Conservation (phyloP, 1,284 basidiomycete genomes). For the Tylopilus sp. region DNA sequence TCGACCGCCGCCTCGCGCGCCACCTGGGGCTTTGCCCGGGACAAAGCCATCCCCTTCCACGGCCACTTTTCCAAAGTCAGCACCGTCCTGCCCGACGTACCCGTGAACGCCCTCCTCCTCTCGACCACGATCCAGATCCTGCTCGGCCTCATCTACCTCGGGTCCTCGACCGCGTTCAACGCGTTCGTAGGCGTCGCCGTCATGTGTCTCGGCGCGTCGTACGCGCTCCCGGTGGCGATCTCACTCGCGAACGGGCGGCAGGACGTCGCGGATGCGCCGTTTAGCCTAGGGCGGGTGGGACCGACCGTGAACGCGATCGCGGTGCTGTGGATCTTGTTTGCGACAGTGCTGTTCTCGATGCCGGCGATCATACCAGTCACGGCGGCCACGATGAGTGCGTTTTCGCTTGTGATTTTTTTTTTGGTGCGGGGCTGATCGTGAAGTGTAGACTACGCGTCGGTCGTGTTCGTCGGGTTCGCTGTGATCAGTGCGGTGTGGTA, state of each 20-base stretch:
- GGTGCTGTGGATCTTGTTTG: slow-evolving; percentile 61
- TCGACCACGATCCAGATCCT: slow-evolving; percentile 65
- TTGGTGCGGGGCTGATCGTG: slow-evolving; percentile 7
- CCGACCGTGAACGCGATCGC: slow-evolving; percentile 53
- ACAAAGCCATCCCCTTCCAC: slow-evolving; percentile 73
- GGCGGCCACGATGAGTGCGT: slow-evolving; percentile 56
- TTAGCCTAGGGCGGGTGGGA: slow-evolving; percentile 55
- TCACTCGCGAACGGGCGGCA: slow-evolving; percentile 52
- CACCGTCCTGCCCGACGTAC: slow-evolving; percentile 53
- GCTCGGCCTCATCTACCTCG: slow-evolving; percentile 65
- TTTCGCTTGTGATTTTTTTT: neutral
- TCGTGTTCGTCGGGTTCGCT: slow-evolving; percentile 70
- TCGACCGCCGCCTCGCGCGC: slow-evolving; percentile 75
- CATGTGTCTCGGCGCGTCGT: slow-evolving; percentile 65
- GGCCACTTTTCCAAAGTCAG: slow-evolving; percentile 61
- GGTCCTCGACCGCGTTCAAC: slow-evolving; percentile 67
- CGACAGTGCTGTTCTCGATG: slow-evolving; percentile 70
- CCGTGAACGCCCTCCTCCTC: slow-evolving; percentile 68
- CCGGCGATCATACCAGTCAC: slow-evolving; percentile 63
- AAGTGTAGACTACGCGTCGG: slow-evolving; percentile 65
- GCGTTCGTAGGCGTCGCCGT: slow-evolving; percentile 67
- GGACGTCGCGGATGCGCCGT: slow-evolving; percentile 56
- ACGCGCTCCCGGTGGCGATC: slow-evolving; percentile 63
- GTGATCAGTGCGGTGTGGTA: slow-evolving; percentile 69
- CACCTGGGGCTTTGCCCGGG: slow-evolving; percentile 78